Base-by-base conservation (phyloP, 2,329 filamentous ascomycete species). In the Sclerotinia spermophila region DNA sequence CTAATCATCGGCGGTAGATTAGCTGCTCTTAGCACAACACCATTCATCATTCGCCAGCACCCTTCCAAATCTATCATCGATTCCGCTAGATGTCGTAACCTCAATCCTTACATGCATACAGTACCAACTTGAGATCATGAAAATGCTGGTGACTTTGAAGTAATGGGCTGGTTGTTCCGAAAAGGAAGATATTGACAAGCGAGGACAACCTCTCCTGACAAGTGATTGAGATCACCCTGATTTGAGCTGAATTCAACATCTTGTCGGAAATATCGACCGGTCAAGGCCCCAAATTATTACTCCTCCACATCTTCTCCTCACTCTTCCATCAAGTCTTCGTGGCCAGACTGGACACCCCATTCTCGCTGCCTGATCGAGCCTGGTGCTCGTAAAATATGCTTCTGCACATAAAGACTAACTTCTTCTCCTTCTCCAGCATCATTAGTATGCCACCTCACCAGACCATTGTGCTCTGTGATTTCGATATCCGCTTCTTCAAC, bases 401-500 rank as follows among this genome's bases (percentile, higher is more conserved):
- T 69, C 42, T 33, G 10, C 24, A 69, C 42, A 2, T 42, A 30
- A n/a, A 62, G 33, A 30, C 17, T 55, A 3, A 35, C 42, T 24
- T 13, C 21, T 19, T 69, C 56, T 2, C 67, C 56, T 42, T 68
- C 56, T 17, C 67, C 56, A 21, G 33, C 38, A 42, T 68, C 67
- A 40, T 15, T 35, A 30, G 5, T 51, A 21, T 35, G 4, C 40
- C 59, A 61, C 38, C 30, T 44, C 59, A 61, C n/a, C 40, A 61
- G 38, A 33, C 59, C 59, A 30, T 61, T 45, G 24, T n/a, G 59
- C 19, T 44, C 40, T 30, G 59, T 61, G 19, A 44, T 21, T 17
- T 44, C 27, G 21, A 61, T 21, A 2, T 33, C 1, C 35, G n/a
- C n/a, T 30, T 33, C 38, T 33, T 61, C 38, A 30, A 44, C 38